Conservation (phyloP, 495 filamentous ascomycete genomes). For the Podospora comata region DNA sequence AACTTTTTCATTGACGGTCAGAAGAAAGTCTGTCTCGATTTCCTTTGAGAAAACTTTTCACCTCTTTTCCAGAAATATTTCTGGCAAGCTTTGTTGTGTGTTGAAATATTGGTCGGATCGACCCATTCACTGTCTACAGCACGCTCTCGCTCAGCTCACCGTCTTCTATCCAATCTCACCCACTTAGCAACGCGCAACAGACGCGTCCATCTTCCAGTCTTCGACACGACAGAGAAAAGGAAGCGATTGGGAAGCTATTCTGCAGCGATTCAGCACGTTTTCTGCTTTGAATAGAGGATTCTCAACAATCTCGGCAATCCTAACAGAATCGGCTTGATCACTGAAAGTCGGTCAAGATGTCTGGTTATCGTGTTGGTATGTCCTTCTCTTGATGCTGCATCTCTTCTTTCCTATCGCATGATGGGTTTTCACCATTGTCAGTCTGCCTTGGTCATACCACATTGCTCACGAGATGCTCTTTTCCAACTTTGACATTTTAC, state of each 20-base stretch:
- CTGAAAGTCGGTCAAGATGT: conserved; percentile 8
- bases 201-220: not conserved
- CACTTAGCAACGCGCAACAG: not conserved
- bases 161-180: not conserved
- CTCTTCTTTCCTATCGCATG: not conserved
- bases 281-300: not conserved
- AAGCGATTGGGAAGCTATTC: not conserved
- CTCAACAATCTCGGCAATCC: not conserved
- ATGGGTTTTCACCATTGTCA: no score
- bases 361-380: conserved; percentile 1
- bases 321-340: not conserved
- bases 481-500: no score
- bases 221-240: not conserved
- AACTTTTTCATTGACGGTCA: not conserved
- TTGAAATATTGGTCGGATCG: not conserved
- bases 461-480: no score
- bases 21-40: not conserved
- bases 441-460: no score
- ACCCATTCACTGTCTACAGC: not conserved
- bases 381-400: not conserved
- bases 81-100: not conserved
- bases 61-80: not conserved
- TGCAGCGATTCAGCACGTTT: not conserved
- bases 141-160: not conserved
- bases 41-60: not conserved